Conservation (phyloP, 2,329 filamentous ascomycete species). For the Aspergillus pseudoglaucus region DNA sequence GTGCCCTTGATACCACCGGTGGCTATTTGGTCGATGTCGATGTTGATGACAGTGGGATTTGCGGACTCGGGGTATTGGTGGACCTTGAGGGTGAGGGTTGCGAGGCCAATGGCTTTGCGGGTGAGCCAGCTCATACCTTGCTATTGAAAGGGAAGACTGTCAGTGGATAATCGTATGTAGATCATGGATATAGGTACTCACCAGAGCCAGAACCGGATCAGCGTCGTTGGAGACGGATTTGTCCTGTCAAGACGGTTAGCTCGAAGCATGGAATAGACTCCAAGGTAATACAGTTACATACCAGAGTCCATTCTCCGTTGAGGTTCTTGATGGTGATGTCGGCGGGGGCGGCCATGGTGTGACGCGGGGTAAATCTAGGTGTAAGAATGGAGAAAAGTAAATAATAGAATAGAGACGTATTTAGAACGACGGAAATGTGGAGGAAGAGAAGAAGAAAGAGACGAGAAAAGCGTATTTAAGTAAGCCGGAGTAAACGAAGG, state of each 20-base stretch:
- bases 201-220: constrained; percentile 62
- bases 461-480: background rate
- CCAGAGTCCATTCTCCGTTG: constrained; percentile 63
- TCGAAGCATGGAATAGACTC: background rate
- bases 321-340: constrained; percentile 62
- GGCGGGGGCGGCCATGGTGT: constrained; percentile 64
- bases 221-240: constrained; percentile 63
- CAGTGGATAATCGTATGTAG: constrained; percentile 1
- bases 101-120: constrained; percentile 64
- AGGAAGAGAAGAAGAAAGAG: background rate
- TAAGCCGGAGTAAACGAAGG: background rate
- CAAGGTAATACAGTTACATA: constrained; percentile 33
- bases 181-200: constrained; percentile 16
- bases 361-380: constrained; percentile 10
- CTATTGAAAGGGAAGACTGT: constrained; percentile 13
- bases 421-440: background rate
- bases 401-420: background rate
- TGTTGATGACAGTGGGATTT: constrained; percentile 47
- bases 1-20: constrained; percentile 67
- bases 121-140: constrained; percentile 67
- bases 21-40: constrained; percentile 66
- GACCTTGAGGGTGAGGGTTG: constrained; percentile 61
- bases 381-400: background rate
- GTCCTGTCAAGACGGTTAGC: constrained; percentile 51
- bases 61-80: constrained; percentile 46